Percentiles rank a stretch among this genome's conserved stretches.
These are phyloP conservation scores for Delonix regia DNA, from an alignment of 306 rosid genomes.

Conservation along the genomic window DNA sequence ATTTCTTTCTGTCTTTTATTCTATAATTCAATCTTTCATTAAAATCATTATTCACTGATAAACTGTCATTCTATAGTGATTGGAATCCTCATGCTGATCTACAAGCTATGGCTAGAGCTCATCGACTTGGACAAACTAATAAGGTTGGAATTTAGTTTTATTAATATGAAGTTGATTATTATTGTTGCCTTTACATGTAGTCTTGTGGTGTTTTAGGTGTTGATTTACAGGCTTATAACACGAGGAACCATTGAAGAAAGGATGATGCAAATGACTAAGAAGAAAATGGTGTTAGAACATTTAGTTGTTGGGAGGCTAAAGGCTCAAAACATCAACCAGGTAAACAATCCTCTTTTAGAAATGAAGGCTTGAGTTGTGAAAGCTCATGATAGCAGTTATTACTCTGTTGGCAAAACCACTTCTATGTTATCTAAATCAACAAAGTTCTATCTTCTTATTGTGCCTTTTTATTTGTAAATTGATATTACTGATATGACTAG, in stretches of 20 bases:
- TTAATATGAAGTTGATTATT: conserved; percentile 11
- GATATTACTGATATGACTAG: background rate
- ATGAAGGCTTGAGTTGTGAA: conserved; percentile 22
- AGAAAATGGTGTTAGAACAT: conserved; percentile 99
- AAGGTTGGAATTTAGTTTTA: conserved; percentile 61
- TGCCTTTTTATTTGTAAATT: conserved; percentile 2
- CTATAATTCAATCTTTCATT: conserved; percentile 18
- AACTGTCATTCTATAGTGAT: conserved; percentile 64
- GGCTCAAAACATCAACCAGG: conserved; percentile 97
- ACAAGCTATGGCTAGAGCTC: conserved; percentile 99
- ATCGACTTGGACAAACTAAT: conserved; percentile 97
- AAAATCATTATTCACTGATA: conserved; percentile 15
- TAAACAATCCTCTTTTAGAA: conserved; percentile 38
- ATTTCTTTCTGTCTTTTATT: conserved; percentile 8
- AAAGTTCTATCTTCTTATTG: background rate
- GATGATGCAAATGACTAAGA: conserved; percentile 99
- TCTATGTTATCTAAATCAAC: background rate
- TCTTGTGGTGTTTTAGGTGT: conserved; percentile 66
- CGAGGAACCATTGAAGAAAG: conserved; percentile 98
- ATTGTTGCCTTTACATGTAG: conserved; percentile 25
- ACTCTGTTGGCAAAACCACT: conserved; percentile 15
- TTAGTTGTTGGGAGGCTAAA: conserved; percentile 96
- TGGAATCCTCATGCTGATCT: conserved; percentile 99
- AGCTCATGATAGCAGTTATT: background rate
- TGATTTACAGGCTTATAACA: conserved; percentile 94